A percentile compares a stretch with the other conserved stretches of the same genome.
Evolutionary conservation across 805 yeast species (phyloP).

Genomic region (Cyberlindnera mississippiensis): DNA sequence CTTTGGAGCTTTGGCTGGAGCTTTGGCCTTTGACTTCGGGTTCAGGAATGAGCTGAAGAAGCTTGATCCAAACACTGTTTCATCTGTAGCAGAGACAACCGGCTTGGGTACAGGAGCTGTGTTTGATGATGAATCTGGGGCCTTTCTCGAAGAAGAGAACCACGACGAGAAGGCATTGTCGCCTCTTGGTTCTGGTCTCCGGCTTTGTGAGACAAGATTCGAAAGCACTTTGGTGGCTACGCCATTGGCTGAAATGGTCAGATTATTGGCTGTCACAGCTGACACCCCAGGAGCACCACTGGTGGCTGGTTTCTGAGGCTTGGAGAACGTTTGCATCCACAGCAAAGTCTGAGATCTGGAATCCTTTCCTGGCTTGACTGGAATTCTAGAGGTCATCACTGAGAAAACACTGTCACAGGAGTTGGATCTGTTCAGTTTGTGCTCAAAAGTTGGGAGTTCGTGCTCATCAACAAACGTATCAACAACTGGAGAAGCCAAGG

Average conservation of each 20-base stretch:
- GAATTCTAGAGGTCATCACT: slow-evolving; percentile 21
- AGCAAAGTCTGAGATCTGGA: slow-evolving; percentile 23
- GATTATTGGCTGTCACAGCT: slow-evolving; percentile 8
- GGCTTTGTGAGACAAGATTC: slow-evolving; percentile 13
- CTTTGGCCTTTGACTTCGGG: slow-evolving; percentile 1
- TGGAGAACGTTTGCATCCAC: slow-evolving; percentile 26
- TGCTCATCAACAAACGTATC: too few species aligned
- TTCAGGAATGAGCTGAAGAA: slow-evolving; percentile 8
- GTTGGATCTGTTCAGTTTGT: slow-evolving; percentile 27
- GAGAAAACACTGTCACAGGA: slow-evolving; percentile 29
- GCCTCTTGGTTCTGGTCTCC: slow-evolving; percentile 3
- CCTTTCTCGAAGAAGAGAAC: slow-evolving; percentile 9
- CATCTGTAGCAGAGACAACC: not conserved
- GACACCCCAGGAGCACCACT: slow-evolving; percentile 8
- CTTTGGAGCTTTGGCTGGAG: not conserved
- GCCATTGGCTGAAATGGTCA: slow-evolving; percentile 4
- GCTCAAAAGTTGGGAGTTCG: slow-evolving; percentile 22
- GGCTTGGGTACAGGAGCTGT: not conserved
- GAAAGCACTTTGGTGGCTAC: slow-evolving; percentile 11
- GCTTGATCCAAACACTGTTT: not conserved
- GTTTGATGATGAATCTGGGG: slow-evolving; percentile 2
- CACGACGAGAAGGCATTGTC: slow-evolving; percentile 10
- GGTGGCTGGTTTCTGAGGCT: slow-evolving; percentile 1
- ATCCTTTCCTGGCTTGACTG: slow-evolving; percentile 19
- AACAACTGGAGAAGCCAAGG: too few species aligned